phyloP scores from a whole-genome alignment of 352 stramenopile species.

The Phytophthora boehmeriae region DNA sequence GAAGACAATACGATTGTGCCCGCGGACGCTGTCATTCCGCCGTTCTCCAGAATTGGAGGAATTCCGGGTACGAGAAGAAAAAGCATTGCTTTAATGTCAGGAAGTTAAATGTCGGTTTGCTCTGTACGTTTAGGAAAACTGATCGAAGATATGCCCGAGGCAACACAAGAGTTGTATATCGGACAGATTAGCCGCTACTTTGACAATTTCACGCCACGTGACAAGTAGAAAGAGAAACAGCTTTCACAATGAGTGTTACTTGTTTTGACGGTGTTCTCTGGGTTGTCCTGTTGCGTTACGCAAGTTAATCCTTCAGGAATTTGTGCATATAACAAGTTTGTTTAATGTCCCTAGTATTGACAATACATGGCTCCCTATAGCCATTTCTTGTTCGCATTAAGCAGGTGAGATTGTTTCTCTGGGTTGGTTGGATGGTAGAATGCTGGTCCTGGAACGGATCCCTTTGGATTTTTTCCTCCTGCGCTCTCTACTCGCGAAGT shows the following conservation, averaged over 20 bases:
- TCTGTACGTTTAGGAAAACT: conserved; percentile 49
- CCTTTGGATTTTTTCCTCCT: conserved; percentile 13
- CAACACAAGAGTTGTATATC: conserved; percentile 73
- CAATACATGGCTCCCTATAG: conserved; percentile 35
- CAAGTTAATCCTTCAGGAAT: no score
- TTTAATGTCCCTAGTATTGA: no score
- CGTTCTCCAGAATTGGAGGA: conserved; percentile 75
- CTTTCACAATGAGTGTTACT: neutral
- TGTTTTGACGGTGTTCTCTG: no score
- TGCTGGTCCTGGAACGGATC: conserved; percentile 53
- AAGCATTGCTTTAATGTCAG: neutral
- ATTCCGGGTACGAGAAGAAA: conserved; percentile 56
- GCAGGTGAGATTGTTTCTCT: conserved; percentile 66
- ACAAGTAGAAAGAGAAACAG: conserved; percentile 23
- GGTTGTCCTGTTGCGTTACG: no score
- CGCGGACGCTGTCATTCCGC: conserved; percentile 76
- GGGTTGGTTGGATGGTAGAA: conserved; percentile 68
- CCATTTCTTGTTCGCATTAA: conserved; percentile 87
- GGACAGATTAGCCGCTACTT: conserved; percentile 85
- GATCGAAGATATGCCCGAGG: conserved; percentile 80
- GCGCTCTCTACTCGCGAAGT: conserved; percentile 38
- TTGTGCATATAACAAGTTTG: no score
- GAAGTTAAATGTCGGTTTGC: conserved; percentile 4
- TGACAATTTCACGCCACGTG: conserved; percentile 74
- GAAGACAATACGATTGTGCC: conserved; percentile 83